Base-by-base conservation (phyloP, 352 stramenopile species). In the Phytopythium boreale region DNA sequence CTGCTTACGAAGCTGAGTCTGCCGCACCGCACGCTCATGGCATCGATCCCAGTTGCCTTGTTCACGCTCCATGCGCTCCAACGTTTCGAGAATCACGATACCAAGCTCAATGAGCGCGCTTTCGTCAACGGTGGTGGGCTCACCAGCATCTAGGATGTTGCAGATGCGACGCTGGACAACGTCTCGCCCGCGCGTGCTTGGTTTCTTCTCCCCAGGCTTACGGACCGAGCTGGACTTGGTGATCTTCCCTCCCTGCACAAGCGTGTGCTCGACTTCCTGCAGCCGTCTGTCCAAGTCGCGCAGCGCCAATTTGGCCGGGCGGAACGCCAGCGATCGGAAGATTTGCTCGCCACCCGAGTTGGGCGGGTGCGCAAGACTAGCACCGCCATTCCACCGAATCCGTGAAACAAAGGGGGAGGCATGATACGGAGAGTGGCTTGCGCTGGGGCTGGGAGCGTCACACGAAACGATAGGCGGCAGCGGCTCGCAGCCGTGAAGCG, bases 241-340 rank as follows among this genome's bases (percentile, higher is more conserved):
- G 57, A 90, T 84, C 51, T 74, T 80, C 1, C 70, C 69, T 50
- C 84, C 71, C 50, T 82, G 65, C 9, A 89, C 56, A 17, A 93
- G 60, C 31, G 72, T 64, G 1, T 81, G 73, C 46, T 90, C 85
- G 6, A 90, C 71, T 26, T 74, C 70, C 64, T 90, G 82, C 22
- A 93, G 68, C 4, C 80, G 71, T 52, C 80, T 88, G 59, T 90
- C 82, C 19, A 93, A 66, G 59, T 93, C 82, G 14, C 81, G 77
- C 10, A 93, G 68, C 31, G 85, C 85, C 8, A 89, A 63, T 56
- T 92, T 90, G 22, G 85, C 79, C 12, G 84, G 75, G 41, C 72
- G 62, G 37, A 89, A 87, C 4, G 76, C 81, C 24, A 92, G 67
- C 14, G 82, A 88, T n/a, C 80, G 74, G 69, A 93, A 90, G 2